These are phyloP conservation scores for Sugiyamaella japonica DNA, from an alignment of 1,139 yeast species.

Conservation along the genomic window DNA sequence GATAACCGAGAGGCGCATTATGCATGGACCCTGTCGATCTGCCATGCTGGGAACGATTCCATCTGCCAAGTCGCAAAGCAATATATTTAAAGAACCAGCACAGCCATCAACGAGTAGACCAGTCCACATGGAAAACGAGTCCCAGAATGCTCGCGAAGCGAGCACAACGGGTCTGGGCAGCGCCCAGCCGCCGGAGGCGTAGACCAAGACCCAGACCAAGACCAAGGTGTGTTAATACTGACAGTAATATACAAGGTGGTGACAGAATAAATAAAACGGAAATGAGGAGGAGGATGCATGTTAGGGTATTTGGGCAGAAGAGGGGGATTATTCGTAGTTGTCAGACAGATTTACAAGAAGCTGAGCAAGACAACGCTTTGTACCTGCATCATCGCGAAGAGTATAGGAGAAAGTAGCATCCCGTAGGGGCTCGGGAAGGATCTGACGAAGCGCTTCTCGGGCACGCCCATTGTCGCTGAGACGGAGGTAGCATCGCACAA, in stretches of 20 bases:
- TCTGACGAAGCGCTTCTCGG: slow-evolving; percentile 78
- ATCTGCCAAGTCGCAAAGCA: too few species aligned
- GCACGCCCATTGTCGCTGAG: slow-evolving; percentile 90
- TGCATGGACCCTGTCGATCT: not conserved
- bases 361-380: slow-evolving; percentile 85
- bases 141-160: not conserved
- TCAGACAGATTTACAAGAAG: slow-evolving; percentile 66
- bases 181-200: not conserved
- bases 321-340: slow-evolving; percentile 28
- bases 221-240: not conserved
- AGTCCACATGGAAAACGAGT: too few species aligned
- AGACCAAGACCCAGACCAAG: too few species aligned
- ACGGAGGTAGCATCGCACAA: slow-evolving; percentile 89
- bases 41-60: too few species aligned
- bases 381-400: slow-evolving; percentile 82
- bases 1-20: not conserved
- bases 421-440: slow-evolving; percentile 81
- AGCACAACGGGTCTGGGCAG: not conserved
- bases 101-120: too few species aligned
- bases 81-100: too few species aligned
- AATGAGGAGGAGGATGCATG: too few species aligned
- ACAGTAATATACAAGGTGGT: slow-evolving; percentile 4
- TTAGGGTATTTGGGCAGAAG: too few species aligned
- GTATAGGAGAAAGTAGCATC: slow-evolving; percentile 87
- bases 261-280: slow-evolving; percentile 3